A percentile compares a stretch with the other conserved stretches of the same genome.
Evolutionary conservation across 768 basidiomycete genomes (phyloP).

Genomic region (Cyathus striatus): DNA sequence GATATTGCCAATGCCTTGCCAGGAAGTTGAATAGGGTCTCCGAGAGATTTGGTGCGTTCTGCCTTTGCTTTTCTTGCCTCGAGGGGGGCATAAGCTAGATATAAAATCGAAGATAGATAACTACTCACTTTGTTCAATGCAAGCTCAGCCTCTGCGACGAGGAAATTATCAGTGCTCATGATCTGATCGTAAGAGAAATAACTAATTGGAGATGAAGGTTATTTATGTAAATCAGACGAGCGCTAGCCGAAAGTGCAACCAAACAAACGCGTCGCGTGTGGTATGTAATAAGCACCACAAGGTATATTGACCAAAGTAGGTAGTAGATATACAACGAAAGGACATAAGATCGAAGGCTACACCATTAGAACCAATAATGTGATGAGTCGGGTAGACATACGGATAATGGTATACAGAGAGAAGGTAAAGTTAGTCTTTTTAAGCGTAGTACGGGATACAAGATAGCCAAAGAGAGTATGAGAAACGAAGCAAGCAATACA

Average conservation of each 20-base stretch:
- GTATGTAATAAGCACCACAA: too few relatives aligned
- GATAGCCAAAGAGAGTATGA: too few relatives aligned
- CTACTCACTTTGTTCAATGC: conserved; percentile 49
- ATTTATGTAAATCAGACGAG: too few relatives aligned
- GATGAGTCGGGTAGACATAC: conserved; percentile 1
- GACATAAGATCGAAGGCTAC: background rate
- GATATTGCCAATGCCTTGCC: conserved; percentile 73
- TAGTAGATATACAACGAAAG: background rate
- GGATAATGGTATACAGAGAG: background rate
- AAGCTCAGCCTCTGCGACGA: conserved; percentile 72
- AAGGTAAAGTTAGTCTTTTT: conserved; percentile 7
- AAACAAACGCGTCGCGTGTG: too few relatives aligned
- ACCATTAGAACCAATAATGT: conserved; percentile 2
- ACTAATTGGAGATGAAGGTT: too few relatives aligned
- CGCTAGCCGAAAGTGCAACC: too few relatives aligned
- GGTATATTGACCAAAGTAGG: background rate
- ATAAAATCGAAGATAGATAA: conserved; percentile 5
- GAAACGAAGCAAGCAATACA: too few relatives aligned
- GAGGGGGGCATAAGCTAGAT: conserved; percentile 4
- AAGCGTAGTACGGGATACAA: conserved; percentile 5
- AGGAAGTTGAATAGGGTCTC: conserved; percentile 71
- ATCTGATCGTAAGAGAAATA: too few relatives aligned
- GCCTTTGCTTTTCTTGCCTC: conserved; percentile 75
- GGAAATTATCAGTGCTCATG: conserved; percentile 33
- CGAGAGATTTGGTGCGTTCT: conserved; percentile 62